Evolutionary conservation across 2,329 filamentous ascomycete species (phyloP).

Genomic region (Cordyceps cicadae): DNA sequence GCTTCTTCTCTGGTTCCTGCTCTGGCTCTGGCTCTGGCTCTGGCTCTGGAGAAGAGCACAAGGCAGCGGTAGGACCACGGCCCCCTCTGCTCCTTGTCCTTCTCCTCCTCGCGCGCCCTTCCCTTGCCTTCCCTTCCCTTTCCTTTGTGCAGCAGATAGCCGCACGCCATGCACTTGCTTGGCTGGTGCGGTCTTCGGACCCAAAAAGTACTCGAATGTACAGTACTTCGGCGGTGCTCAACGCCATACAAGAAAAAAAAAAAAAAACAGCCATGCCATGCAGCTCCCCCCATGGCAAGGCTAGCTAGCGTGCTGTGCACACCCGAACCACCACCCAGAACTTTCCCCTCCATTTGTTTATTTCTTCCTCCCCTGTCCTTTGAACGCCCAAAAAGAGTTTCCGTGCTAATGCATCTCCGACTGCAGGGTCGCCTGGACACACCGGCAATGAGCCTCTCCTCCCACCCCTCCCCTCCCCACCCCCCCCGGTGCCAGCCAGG

Average conservation of each 20-base stretch:
- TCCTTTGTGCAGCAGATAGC: not conserved
- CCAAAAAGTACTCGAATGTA: conserved; percentile 3
- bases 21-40: no score
- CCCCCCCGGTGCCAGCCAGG: not conserved
- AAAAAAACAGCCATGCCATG: conserved; percentile 10
- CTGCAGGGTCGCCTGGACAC: conserved; percentile 2
- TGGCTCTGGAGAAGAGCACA: not conserved
- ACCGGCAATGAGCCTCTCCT: conserved; percentile 2
- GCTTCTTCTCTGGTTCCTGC: no score
- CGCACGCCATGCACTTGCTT: not conserved
- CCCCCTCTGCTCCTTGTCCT: not conserved
- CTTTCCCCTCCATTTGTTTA: not conserved
- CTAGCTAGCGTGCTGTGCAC: not conserved
- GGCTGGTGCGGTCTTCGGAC: not conserved
- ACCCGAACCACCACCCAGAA: not conserved
- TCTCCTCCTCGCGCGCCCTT: no score
- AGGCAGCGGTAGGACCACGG: not conserved
- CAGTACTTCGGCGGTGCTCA: not conserved
- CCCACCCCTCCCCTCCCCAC: no score
- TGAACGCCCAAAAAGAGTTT: not conserved
- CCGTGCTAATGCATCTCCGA: conserved; percentile 4
- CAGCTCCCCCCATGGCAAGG: not conserved
- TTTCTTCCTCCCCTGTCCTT: not conserved
- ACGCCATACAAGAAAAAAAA: not conserved
- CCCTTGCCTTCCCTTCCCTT: not conserved